Percentiles rank a stretch among this genome's conserved stretches.
These are phyloP conservation scores for Hyaloscypha hepaticicola DNA, from an alignment of 495 filamentous ascomycete genomes.

Conservation along the genomic window DNA sequence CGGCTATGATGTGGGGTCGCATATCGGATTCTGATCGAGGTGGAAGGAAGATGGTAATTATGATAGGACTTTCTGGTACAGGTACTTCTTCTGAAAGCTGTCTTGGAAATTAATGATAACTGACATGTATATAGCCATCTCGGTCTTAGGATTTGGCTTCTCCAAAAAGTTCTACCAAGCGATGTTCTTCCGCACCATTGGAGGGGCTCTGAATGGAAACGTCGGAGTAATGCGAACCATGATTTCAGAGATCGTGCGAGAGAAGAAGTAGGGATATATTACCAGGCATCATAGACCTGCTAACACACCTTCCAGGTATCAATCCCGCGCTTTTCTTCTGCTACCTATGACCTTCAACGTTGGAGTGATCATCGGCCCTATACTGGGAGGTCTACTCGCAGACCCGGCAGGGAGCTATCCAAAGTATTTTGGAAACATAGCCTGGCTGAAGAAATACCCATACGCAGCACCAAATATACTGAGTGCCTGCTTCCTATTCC, in stretches of 20 bases:
- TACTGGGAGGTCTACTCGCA: slow-evolving; percentile 70
- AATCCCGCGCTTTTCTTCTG: slow-evolving; percentile 74
- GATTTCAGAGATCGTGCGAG: slow-evolving; percentile 65
- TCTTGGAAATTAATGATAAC: slow-evolving; percentile 59
- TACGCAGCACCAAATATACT: slow-evolving; percentile 76
- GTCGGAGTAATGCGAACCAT: slow-evolving; percentile 79
- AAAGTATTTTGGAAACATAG: slow-evolving; percentile 61
- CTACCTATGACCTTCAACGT: slow-evolving; percentile 80
- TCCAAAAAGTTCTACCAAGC: slow-evolving; percentile 70
- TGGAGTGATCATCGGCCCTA: slow-evolving; percentile 71
- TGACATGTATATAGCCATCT: slow-evolving; percentile 58
- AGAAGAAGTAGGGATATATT: slow-evolving; percentile 57
- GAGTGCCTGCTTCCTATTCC: slow-evolving; percentile 62
- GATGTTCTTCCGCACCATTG: slow-evolving; percentile 68
- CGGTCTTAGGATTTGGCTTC: slow-evolving; percentile 76
- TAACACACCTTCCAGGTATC: slow-evolving; percentile 60
- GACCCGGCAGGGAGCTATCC: slow-evolving; percentile 73
- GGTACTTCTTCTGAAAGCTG: slow-evolving; percentile 1
- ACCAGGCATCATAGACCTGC: not conserved
- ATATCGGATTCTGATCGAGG: slow-evolving; percentile 67
- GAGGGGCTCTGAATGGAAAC: slow-evolving; percentile 78
- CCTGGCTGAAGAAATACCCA: slow-evolving; percentile 65
- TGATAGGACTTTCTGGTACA: slow-evolving; percentile 73
- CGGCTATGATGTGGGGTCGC: slow-evolving; percentile 80
- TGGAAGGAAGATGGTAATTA: slow-evolving; percentile 72